Evolutionary conservation across 2,329 filamentous ascomycete genomes (phyloP), one percentile per base, ranked within the genome.

Genomic region (Sclerotinia spermophila): DNA sequence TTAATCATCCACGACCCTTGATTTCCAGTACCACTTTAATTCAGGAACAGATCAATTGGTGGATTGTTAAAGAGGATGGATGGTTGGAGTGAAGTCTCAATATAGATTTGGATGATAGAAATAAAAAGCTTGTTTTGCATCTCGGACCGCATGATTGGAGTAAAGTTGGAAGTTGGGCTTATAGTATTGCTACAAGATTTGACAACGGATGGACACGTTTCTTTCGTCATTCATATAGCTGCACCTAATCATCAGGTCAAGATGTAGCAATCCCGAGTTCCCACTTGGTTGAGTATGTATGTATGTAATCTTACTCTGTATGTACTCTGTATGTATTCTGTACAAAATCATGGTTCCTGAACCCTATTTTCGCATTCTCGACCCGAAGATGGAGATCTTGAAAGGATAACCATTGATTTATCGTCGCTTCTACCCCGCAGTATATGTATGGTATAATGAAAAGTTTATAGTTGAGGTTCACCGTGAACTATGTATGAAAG

Each of bases 11-110:
- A n/a, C 0, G 11, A 55, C 48, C 45, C 67, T 64, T 64, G 44
- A 44, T n/a, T 6, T 27, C 1, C 10, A 11, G 61, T 11, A 8
- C 45, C 62, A 40, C 24, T 30, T 40, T 40, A 55, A 65, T 27
- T 65, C 59, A 69, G 60, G 59, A 44, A 69, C 68, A 44, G 67
- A 61, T 68, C 67, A 61, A 53, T 51, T 35, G 27, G 60, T 24
- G 27, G 27, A 21, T 15, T 45, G 27, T 55, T 38, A 2, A 2
- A n/a, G 58, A 51, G 67, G 53, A 45, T 30, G 33, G 27, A 21
- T 62, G 27, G 27, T 64, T 64, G 61, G 44, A 64, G 61, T 38
- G 61, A 64, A 64, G 21, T 38, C 61, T 62, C 59, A 40, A 62
- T 62, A 45, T 62, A 62, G 61, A 64, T 60, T 44, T 61, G 35